Percentiles rank a stretch among this genome's conserved stretches.
These are phyloP conservation scores for Yamadazyma trypodendri DNA, from an alignment of 1,139 yeast species.

Conservation along the genomic window DNA sequence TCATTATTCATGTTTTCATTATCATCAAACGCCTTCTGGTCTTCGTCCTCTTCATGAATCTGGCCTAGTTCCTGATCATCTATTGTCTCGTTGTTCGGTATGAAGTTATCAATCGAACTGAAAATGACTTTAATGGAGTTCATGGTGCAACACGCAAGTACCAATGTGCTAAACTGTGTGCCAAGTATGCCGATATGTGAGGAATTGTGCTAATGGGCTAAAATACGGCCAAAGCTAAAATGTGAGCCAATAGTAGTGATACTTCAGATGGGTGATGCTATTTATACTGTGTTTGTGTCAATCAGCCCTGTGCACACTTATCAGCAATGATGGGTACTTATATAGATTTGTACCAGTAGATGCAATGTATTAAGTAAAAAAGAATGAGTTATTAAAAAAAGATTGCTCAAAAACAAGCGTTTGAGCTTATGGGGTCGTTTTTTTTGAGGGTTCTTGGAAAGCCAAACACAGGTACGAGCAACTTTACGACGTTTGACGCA, in stretches of 20 bases:
- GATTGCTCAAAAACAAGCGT: not conserved
- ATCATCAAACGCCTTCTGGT: not conserved
- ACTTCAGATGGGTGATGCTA: too few relatives aligned
- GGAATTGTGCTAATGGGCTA: too few relatives aligned
- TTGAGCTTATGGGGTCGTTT: not conserved
- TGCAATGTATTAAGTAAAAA: too few relatives aligned
- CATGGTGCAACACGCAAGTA: too few relatives aligned
- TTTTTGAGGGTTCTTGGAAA: not conserved
- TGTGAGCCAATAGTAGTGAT: too few relatives aligned
- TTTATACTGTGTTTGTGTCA: not conserved
- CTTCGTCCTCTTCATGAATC: constrained; percentile 8
- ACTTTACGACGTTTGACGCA: too few relatives aligned
- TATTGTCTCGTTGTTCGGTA: constrained; percentile 18
- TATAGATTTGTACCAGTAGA: too few relatives aligned
- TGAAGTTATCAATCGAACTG: constrained; percentile 34
- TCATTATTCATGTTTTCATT: not conserved
- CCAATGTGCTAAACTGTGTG: too few relatives aligned
- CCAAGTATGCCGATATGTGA: too few relatives aligned
- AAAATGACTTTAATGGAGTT: constrained; percentile 30
- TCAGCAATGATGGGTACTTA: too few relatives aligned
- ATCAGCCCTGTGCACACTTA: not conserved
- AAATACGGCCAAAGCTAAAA: not conserved
- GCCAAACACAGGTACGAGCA: too few relatives aligned
- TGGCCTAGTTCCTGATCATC: constrained; percentile 5
- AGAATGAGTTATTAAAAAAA: not conserved